Conservation (phyloP, 164 flowering plant species). For the Vitis labrusca region DNA sequence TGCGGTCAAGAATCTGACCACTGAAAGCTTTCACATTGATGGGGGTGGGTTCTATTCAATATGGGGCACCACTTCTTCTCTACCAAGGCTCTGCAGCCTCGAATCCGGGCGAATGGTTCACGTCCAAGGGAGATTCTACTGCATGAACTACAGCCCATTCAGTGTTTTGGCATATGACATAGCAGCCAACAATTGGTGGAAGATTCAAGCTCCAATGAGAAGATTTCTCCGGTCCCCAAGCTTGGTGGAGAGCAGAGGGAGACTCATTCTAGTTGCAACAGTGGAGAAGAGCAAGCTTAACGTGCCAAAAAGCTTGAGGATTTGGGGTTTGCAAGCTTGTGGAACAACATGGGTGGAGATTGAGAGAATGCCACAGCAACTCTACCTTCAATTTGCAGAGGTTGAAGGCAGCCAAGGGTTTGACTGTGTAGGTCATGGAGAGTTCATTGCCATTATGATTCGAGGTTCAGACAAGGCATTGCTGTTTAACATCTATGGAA, state of each 20-base stretch:
- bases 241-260: slow-evolving; percentile 68
- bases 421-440: slow-evolving; percentile 75
- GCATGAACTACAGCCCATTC: slow-evolving; percentile 88
- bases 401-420: slow-evolving; percentile 68
- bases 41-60: slow-evolving; percentile 62
- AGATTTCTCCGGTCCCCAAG: slow-evolving; percentile 78
- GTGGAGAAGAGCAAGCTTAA: slow-evolving; percentile 94
- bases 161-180: slow-evolving; percentile 62
- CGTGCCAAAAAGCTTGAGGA: slow-evolving; percentile 74
- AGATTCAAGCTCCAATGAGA: slow-evolving; percentile 89
- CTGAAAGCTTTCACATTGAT: slow-evolving; percentile 75
- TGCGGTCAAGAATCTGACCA: slow-evolving; percentile 77
- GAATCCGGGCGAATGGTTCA: slow-evolving; percentile 72
- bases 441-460: slow-evolving; percentile 53
- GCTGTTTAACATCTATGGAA: slow-evolving; percentile 56
- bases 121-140: slow-evolving; percentile 56
- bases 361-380: slow-evolving; percentile 85
- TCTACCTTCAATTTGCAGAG: slow-evolving; percentile 61
- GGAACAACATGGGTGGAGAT: slow-evolving; percentile 72
- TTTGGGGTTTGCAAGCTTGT: slow-evolving; percentile 69
- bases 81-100: slow-evolving; percentile 81
- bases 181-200: slow-evolving; percentile 49
- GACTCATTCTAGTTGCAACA: slow-evolving; percentile 72
- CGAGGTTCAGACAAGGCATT: slow-evolving; percentile 45
- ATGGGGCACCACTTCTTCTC: slow-evolving; percentile 62